phyloP scores from a whole-genome alignment of 2,329 filamentous ascomycete genomes.

The Ilyonectria robusta region DNA sequence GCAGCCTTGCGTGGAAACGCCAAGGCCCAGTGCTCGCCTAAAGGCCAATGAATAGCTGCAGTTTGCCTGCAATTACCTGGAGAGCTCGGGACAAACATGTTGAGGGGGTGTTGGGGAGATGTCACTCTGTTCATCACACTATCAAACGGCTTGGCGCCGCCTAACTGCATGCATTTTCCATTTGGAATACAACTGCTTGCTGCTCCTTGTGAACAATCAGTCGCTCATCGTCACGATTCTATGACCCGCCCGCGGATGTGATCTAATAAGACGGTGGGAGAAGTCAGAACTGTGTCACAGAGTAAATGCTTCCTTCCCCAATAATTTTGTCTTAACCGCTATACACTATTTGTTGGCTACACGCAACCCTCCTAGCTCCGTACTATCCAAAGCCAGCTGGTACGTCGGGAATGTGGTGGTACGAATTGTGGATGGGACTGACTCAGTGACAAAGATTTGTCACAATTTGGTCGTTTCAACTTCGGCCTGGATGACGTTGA shows the following conservation, averaged over 20 bases:
- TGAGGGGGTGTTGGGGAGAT: neutral
- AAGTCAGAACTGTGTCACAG: neutral
- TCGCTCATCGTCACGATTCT: neutral
- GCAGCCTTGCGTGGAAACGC: neutral
- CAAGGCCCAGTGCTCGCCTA: neutral
- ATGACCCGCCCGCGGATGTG: too few species aligned
- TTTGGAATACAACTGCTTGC: neutral
- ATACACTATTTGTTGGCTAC: neutral
- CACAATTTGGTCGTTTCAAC: neutral
- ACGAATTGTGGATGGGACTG: neutral
- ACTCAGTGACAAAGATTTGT: neutral
- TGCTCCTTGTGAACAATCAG: neutral
- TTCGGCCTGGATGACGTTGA: neutral
- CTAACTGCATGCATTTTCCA: neutral
- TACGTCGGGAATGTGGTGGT: too few species aligned
- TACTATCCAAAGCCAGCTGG: too few species aligned
- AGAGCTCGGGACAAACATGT: neutral
- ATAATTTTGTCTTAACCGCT: neutral
- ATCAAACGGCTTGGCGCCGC: neutral
- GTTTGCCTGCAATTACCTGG: neutral
- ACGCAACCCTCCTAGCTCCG: neutral
- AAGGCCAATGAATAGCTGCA: neutral
- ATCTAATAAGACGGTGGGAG: too few species aligned
- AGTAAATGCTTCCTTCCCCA: neutral
- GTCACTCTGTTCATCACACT: neutral